Evolutionary conservation across 2,329 filamentous ascomycete genomes (phyloP).

Genomic region (Dothideomycetes sp.): DNA sequence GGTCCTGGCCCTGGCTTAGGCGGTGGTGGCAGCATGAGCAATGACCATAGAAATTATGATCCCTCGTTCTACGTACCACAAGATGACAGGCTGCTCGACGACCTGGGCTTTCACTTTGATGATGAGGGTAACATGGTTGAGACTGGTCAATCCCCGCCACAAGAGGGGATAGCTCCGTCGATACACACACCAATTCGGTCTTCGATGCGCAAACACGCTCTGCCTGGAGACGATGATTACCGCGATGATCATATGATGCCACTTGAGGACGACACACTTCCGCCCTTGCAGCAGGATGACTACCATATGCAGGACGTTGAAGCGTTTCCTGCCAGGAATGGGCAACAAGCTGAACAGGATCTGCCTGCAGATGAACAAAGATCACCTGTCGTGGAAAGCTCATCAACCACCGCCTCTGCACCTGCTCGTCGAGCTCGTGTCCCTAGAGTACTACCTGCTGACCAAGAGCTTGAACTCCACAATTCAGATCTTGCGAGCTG

Average conservation of each 20-base stretch:
- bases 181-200: background rate
- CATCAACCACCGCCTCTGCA: slow-evolving; percentile 31
- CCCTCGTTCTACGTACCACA: background rate
- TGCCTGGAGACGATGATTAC: slow-evolving; percentile 5
- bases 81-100: slow-evolving; percentile 27
- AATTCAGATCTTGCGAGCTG: slow-evolving; percentile 49
- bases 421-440: slow-evolving; percentile 31
- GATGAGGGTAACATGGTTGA: slow-evolving; percentile 52
- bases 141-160: background rate
- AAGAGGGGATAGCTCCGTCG: background rate
- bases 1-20: slow-evolving; percentile 2
- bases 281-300: background rate
- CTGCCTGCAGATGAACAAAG: slow-evolving; percentile 13
- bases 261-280: background rate
- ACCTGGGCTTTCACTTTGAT: slow-evolving; percentile 47
- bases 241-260: slow-evolving; percentile 9
- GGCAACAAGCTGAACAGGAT: background rate
- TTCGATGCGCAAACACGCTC: background rate
- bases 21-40: background rate
- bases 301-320: slow-evolving; percentile 2
- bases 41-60: background rate
- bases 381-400: slow-evolving; percentile 23
- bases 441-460: slow-evolving; percentile 37
- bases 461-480: slow-evolving; percentile 42
- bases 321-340: background rate